Evolutionary conservation across 139 green algal species (phyloP), one percentile per base, ranked within the genome.

Genomic region (Zygnema cylindricum): DNA sequence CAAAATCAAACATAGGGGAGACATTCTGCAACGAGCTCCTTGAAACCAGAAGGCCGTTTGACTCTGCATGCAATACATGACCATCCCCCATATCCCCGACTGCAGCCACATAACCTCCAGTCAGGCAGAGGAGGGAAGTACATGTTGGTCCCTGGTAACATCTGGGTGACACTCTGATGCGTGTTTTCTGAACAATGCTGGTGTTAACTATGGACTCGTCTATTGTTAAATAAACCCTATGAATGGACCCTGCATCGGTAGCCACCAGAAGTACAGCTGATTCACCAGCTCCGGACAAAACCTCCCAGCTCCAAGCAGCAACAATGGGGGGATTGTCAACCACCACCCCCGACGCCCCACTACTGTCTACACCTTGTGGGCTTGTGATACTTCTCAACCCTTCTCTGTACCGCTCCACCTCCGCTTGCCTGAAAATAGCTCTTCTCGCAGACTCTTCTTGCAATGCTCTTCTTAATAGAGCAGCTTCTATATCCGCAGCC

Each of bases 1-100:
- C 55, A 81, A 92, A 92, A 76, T 92, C 84, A n/a, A 55, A 32
- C 1, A 92, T 40, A 0, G 88, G 84, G 0, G 88, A 73, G 1
- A 91, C 25, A 63, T 39, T 79, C 71, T 79, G 71, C 36, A 79
- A 63, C 16, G 49, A 63, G 16, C 49, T 63, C 16, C 16, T 63
- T 7, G 49, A 16, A 63, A 16, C 49, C 7, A 41, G 36, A 79
- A 7, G 42, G 7, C 71, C 71, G 11, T 79, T 79, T 16, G 35
- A 41, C 71, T 38, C 38, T 82, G 86, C n/a, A 81, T 38, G 82
- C 35, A 87, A 22, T 21, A 88, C 11, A 77, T 88, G 32, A 39
- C 82, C 82, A 83, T 88, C 82, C 7, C 63, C 63, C 35, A 41
- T 43, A 11, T 85, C 42, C 16, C 33, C 35, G 55, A 43, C 16